Evolutionary conservation across 305 asterid species (phyloP).

Genomic region (Solanum aculeatissimum): DNA sequence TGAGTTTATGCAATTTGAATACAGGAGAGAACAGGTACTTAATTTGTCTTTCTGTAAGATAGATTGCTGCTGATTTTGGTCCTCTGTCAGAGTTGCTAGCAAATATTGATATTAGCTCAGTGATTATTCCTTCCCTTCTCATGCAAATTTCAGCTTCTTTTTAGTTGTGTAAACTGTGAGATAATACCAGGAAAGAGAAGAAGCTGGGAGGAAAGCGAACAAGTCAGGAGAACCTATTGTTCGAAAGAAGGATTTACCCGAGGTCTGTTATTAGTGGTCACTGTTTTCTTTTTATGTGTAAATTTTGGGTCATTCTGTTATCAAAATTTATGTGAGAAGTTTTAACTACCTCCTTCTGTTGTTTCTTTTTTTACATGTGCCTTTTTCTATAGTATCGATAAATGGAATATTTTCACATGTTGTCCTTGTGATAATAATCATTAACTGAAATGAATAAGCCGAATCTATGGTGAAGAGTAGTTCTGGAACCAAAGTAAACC

Average conservation of each 20-base stretch:
- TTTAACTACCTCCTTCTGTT: not conserved
- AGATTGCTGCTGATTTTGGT: not conserved
- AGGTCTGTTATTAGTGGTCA: constrained; percentile 29
- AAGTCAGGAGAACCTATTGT: constrained; percentile 23
- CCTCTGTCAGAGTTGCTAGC: not conserved
- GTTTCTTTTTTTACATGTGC: not conserved
- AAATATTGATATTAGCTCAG: not conserved
- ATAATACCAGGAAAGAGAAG: constrained; percentile 35
- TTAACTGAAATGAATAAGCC: not conserved
- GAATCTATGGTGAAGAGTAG: not conserved
- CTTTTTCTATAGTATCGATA: not conserved
- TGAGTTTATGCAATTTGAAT: constrained; percentile 46
- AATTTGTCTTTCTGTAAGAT: not conserved
- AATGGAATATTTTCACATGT: not conserved
- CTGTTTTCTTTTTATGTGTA: not conserved
- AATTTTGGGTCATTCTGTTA: not conserved
- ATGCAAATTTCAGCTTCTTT: too few relatives aligned
- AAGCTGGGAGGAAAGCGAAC: constrained; percentile 21
- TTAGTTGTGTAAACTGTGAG: constrained; percentile 9
- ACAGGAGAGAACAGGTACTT: constrained; percentile 40
- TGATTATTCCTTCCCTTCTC: not conserved
- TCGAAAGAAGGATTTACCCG: constrained; percentile 38
- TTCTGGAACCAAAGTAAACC: not conserved
- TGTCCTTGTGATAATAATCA: not conserved
- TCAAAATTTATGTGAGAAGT: not conserved